Evolutionary conservation across 2,329 filamentous ascomycete genomes (phyloP).

Genomic region (Knoxdaviesia capensis): DNA sequence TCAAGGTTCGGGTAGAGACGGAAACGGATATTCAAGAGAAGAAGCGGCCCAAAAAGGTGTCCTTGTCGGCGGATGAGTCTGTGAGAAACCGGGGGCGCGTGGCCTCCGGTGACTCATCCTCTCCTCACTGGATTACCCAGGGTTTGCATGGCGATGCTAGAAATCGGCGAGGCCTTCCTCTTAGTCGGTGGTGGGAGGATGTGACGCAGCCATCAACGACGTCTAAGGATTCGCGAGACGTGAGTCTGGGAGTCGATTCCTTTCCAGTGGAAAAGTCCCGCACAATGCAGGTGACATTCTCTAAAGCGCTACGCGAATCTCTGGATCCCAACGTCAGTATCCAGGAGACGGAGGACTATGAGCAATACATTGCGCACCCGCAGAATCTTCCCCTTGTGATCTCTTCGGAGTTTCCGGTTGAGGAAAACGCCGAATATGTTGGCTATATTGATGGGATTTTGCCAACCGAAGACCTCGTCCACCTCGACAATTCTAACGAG

Average conservation of each 20-base stretch:
- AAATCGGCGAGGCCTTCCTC: too few species aligned
- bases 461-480: constrained; percentile 39
- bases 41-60: constrained; percentile 42
- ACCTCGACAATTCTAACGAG: constrained; percentile 11
- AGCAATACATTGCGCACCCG: constrained; percentile 73
- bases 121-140: too few species aligned
- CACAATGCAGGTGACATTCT: constrained; percentile 73
- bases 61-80: too few species aligned
- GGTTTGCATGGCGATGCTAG: too few species aligned
- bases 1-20: constrained; percentile 48
- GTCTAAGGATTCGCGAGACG: constrained; percentile 8
- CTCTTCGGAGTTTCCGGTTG: constrained; percentile 42
- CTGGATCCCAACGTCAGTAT: constrained; percentile 64
- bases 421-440: constrained; percentile 48
- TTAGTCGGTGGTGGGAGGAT: too few species aligned
- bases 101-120: too few species aligned
- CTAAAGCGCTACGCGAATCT: constrained; percentile 67
- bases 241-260: constrained; percentile 7
- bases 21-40: constrained; percentile 39
- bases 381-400: constrained; percentile 72
- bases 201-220: too few species aligned
- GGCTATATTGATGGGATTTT: constrained; percentile 56
- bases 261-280: constrained; percentile 44
- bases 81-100: too few species aligned
- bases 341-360: constrained; percentile 69